Conservation (phyloP, 176 grass and related monocot genomes). For the Avena sativa region DNA sequence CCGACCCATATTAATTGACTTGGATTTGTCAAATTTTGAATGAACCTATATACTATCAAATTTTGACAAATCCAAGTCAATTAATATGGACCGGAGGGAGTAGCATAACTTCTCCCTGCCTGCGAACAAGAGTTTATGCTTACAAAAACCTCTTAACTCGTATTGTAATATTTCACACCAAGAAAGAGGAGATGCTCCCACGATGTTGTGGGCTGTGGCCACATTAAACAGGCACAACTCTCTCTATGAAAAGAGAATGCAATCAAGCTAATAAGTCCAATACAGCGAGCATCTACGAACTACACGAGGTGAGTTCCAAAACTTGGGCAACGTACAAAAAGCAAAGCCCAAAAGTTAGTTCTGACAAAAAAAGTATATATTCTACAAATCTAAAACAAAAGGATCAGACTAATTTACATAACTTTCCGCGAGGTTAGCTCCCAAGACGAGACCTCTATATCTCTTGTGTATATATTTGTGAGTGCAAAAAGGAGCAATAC, state of each 20-base stretch:
- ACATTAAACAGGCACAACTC: background rate
- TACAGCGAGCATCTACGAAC: background rate
- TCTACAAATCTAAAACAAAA: slow-evolving; percentile 9
- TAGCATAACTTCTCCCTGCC: background rate
- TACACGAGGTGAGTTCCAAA: slow-evolving; percentile 32
- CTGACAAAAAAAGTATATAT: slow-evolving; percentile 22
- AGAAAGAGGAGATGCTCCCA: background rate
- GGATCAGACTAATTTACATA: slow-evolving; percentile 43
- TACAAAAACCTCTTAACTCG: background rate
- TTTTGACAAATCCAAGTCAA: too few species aligned
- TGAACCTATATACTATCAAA: too few species aligned
- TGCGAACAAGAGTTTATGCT: background rate
- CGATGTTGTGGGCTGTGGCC: background rate
- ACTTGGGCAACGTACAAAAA: slow-evolving; percentile 29
- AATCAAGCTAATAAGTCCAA: background rate
- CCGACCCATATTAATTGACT: too few species aligned
- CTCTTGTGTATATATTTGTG: slow-evolving; percentile 88
- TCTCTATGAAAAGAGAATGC: too few species aligned
- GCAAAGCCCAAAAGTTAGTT: background rate
- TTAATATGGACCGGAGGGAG: too few species aligned
- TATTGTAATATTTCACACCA: background rate
- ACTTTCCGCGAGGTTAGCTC: slow-evolving; percentile 59
- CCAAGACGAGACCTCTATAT: slow-evolving; percentile 69
- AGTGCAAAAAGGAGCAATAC: slow-evolving; percentile 93
- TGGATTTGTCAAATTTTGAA: too few species aligned